A percentile compares a stretch with the other conserved stretches of the same genome.
These are phyloP conservation scores for Fistulifera pelliculosa DNA, from an alignment of 108 stramenopile genomes.

Conservation along the genomic window DNA sequence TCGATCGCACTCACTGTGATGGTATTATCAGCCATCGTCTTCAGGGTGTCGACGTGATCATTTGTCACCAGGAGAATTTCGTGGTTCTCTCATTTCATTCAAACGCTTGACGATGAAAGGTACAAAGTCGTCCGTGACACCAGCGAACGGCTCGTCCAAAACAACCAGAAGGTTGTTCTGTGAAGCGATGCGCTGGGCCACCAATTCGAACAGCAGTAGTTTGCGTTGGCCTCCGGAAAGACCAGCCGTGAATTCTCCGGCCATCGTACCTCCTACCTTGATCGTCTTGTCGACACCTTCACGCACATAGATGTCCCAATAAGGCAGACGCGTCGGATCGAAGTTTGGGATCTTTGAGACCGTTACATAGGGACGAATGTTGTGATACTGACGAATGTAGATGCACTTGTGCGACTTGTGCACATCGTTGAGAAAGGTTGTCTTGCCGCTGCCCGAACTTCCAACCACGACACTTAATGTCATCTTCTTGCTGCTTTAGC, in stretches of 20 bases:
- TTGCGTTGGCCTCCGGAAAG: slow-evolving; percentile 62
- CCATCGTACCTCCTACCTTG: slow-evolving; percentile 55
- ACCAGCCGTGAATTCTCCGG: slow-evolving; percentile 58
- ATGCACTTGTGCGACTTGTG: slow-evolving; percentile 58
- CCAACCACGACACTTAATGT: slow-evolving; percentile 13
- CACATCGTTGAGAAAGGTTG: slow-evolving; percentile 64
- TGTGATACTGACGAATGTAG: slow-evolving; percentile 70
- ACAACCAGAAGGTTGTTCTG: slow-evolving; percentile 43
- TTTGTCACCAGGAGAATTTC: slow-evolving; percentile 65
- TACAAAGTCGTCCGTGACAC: slow-evolving; percentile 68
- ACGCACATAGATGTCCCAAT: slow-evolving; percentile 55
- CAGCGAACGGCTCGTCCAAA: slow-evolving; percentile 63
- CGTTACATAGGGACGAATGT: slow-evolving; percentile 44
- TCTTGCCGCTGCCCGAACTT: slow-evolving; percentile 35
- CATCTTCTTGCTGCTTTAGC: no score
- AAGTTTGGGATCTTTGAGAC: slow-evolving; percentile 58
- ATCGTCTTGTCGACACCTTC: slow-evolving; percentile 41
- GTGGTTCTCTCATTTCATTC: slow-evolving; percentile 41
- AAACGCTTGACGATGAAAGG: slow-evolving; percentile 48
- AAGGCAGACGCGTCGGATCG: slow-evolving; percentile 53
- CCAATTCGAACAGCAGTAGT: slow-evolving; percentile 52
- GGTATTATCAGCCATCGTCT: slow-evolving; percentile 51
- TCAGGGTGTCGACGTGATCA: slow-evolving; percentile 57
- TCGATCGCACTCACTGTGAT: slow-evolving; percentile 58
- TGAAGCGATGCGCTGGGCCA: slow-evolving; percentile 37